These are phyloP conservation scores for Millerozyma acaciae DNA, from an alignment of 805 yeast genomes.

Conservation along the genomic window DNA sequence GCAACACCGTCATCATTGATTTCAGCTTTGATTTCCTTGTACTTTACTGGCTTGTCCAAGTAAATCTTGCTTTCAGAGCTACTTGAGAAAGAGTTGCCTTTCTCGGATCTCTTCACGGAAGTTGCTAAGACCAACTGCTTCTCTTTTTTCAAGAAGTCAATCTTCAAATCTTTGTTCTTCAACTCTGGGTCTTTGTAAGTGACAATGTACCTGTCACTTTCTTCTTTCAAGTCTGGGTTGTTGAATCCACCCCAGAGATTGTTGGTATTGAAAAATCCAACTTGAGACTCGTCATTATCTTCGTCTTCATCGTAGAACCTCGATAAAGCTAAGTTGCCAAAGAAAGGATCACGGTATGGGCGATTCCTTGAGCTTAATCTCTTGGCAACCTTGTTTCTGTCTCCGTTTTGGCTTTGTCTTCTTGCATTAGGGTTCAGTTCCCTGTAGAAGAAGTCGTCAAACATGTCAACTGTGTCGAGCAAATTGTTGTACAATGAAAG, in stretches of 20 bases:
- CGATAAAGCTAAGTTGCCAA: neutral
- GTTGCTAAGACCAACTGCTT: conserved; percentile 20
- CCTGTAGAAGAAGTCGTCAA: conserved; percentile 13
- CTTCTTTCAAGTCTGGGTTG: conserved; percentile 21
- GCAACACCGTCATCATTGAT: conserved; percentile 15
- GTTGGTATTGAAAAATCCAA: conserved; percentile 4
- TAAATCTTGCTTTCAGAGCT: conserved; percentile 16
- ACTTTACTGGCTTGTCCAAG: conserved; percentile 22
- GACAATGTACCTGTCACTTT: conserved; percentile 20
- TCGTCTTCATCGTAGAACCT: neutral
- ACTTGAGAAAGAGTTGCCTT: conserved; percentile 9
- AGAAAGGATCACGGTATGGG: no score
- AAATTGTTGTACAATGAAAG: conserved; percentile 2
- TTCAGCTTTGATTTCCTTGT: conserved; percentile 18
- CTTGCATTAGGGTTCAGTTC: conserved; percentile 5
- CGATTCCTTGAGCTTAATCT: neutral
- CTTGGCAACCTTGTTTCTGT: neutral
- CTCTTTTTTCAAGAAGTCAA: conserved; percentile 20
- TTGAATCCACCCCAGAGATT: conserved; percentile 10
- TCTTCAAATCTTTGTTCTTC: conserved; percentile 16
- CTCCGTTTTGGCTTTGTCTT: neutral
- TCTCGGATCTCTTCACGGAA: conserved; percentile 10
- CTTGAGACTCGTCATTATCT: neutral
- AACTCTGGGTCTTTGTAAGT: conserved; percentile 12
- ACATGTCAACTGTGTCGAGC: conserved; percentile 9